Evolutionary conservation across 768 basidiomycete genomes (phyloP).

Genomic region (Cystoderma amianthinum): DNA sequence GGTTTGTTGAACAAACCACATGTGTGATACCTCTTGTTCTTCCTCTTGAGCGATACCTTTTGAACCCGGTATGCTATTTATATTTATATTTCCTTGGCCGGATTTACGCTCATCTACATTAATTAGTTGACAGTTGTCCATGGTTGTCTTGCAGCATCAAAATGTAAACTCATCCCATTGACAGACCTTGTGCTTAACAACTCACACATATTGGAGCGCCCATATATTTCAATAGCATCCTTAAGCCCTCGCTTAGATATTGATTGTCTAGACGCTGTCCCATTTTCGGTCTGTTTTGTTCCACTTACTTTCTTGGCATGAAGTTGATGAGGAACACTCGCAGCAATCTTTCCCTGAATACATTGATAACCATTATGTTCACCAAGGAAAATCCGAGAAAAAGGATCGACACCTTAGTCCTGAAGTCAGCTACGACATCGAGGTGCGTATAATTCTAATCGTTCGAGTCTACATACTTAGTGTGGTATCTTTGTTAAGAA

Average conservation of each 20-base stretch:
- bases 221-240: not conserved
- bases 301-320: not conserved
- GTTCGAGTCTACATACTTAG: not conserved
- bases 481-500: slow-evolving; percentile 19
- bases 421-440: slow-evolving; percentile 33
- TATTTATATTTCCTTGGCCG: not conserved
- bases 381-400: slow-evolving; percentile 6
- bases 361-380: slow-evolving; percentile 17
- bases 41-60: too few relatives aligned
- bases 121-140: not conserved
- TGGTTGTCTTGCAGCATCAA: not conserved
- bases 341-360: slow-evolving; percentile 25
- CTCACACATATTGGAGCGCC: not conserved
- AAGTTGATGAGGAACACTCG: not conserved
- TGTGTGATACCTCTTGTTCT: too few relatives aligned
- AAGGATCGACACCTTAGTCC: slow-evolving; percentile 5
- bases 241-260: slow-evolving; percentile 11
- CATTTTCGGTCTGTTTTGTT: slow-evolving; percentile 15
- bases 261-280: slow-evolving; percentile 11
- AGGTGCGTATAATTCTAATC: slow-evolving; percentile 20
- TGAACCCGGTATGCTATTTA: not conserved
- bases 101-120: not conserved
- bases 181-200: not conserved
- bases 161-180: not conserved
- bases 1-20: too few relatives aligned